Percentiles rank a stretch among this genome's conserved stretches.
These are phyloP conservation scores for Xylaria telfairii DNA, from an alignment of 495 filamentous ascomycete genomes.

Conservation along the genomic window DNA sequence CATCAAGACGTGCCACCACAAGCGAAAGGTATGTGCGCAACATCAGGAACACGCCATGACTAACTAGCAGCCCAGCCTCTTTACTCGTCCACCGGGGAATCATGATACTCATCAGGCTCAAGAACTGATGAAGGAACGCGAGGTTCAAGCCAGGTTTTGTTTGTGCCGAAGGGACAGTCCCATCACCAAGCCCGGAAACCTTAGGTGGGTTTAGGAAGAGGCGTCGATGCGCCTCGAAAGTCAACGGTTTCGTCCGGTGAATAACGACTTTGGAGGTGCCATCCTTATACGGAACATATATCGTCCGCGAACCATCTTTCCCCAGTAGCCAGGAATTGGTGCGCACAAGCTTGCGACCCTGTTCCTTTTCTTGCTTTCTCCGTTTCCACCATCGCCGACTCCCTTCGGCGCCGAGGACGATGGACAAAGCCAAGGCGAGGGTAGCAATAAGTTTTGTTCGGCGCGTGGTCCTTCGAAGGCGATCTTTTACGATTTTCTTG, in stretches of 20 bases:
- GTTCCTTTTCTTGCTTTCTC: slow-evolving; percentile 75
- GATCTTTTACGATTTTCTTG: slow-evolving; percentile 62
- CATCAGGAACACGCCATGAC: slow-evolving; percentile 87
- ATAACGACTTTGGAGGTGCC: slow-evolving; percentile 91
- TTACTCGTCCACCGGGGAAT: slow-evolving; percentile 94
- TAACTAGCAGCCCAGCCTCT: slow-evolving; percentile 86
- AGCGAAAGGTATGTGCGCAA: slow-evolving; percentile 93
- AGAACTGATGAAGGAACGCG: slow-evolving; percentile 97
- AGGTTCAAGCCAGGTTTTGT: slow-evolving; percentile 95
- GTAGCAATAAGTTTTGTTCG: slow-evolving; percentile 75
- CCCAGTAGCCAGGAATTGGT: slow-evolving; percentile 90
- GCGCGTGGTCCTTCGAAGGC: slow-evolving; percentile 66
- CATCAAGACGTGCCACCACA: slow-evolving; percentile 89
- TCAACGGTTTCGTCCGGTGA: slow-evolving; percentile 87
- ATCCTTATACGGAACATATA: slow-evolving; percentile 91
- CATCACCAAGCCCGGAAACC: slow-evolving; percentile 75
- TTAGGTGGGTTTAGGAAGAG: slow-evolving; percentile 91
- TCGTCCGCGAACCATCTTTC: slow-evolving; percentile 91
- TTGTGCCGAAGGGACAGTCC: slow-evolving; percentile 82
- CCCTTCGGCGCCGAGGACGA: slow-evolving; percentile 78
- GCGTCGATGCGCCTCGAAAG: slow-evolving; percentile 94
- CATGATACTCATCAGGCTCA: slow-evolving; percentile 96
- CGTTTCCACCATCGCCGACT: slow-evolving; percentile 74
- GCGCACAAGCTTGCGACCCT: slow-evolving; percentile 77
- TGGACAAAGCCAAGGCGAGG: slow-evolving; percentile 72